These are phyloP conservation scores for Sugiyamaella novakii DNA, from an alignment of 1,139 yeast species.

Conservation along the genomic window DNA sequence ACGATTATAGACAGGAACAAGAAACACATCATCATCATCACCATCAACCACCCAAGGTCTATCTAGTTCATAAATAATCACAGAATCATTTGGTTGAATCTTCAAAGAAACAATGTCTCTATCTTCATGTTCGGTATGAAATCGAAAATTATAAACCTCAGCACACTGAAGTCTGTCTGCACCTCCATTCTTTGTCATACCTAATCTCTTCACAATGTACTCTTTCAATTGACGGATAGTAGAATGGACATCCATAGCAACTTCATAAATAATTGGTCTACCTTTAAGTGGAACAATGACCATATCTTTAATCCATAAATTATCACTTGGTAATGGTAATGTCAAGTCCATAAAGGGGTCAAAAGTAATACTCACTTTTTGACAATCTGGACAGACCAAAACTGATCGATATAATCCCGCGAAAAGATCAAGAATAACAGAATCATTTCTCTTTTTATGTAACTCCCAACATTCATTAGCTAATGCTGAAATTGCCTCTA, in stretches of 20 bases:
- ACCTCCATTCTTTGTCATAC: constrained; percentile 23
- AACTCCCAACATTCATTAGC: constrained; percentile 82
- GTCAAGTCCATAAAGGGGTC: constrained; percentile 95
- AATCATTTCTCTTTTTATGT: constrained; percentile 80
- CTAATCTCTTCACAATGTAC: constrained; percentile 50
- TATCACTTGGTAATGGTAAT: constrained; percentile 78
- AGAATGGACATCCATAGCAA: constrained; percentile 69
- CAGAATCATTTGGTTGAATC: constrained; percentile 62
- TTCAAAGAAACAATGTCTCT: constrained; percentile 66
- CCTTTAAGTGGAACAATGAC: constrained; percentile 62
- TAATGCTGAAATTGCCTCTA: constrained; percentile 56
- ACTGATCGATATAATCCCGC: constrained; percentile 92
- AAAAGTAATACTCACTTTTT: constrained; percentile 80
- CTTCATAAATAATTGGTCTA: constrained; percentile 46
- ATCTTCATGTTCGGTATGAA: constrained; percentile 71
- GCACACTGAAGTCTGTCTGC: constrained; percentile 55
- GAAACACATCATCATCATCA: constrained; percentile 45
- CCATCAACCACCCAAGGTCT: constrained; percentile 23
- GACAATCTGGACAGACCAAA: constrained; percentile 81
- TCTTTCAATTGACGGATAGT: constrained; percentile 64
- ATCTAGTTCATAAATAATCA: constrained; percentile 67
- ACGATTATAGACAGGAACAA: constrained; percentile 71
- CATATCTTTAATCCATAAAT: constrained; percentile 71
- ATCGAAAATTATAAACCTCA: constrained; percentile 70
- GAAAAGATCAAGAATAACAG: constrained; percentile 80